Evolutionary conservation across 2,329 filamentous ascomycete species (phyloP).

Genomic region (Trichoderma sp.): DNA sequence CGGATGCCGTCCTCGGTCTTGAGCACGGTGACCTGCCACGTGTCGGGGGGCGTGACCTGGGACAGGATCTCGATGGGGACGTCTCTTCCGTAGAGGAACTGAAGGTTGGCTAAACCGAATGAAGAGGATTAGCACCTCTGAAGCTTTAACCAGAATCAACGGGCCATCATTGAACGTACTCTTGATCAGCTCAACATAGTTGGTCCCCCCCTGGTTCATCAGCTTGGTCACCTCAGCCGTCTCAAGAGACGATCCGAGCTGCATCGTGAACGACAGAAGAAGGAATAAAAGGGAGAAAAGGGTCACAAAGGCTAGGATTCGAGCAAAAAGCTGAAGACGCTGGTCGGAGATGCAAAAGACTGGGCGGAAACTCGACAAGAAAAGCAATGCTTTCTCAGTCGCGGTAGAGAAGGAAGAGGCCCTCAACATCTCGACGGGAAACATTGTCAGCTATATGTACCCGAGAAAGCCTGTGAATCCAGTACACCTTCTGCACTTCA

Average conservation of each 20-base stretch:
- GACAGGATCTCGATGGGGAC: slow-evolving; percentile 32
- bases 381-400: background rate
- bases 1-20: slow-evolving; percentile 33
- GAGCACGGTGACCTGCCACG: slow-evolving; percentile 34
- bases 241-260: background rate
- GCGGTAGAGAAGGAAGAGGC: background rate
- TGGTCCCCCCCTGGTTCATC: background rate
- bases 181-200: slow-evolving; percentile 1
- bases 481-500: background rate
- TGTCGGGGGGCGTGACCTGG: slow-evolving; percentile 29
- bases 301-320: background rate
- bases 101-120: slow-evolving; percentile 34
- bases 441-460: slow-evolving; percentile 13
- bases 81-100: slow-evolving; percentile 31
- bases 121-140: background rate
- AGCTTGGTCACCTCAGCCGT: background rate
- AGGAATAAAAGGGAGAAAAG: rapidly evolving
- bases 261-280: background rate
- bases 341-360: background rate
- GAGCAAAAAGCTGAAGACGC: background rate
- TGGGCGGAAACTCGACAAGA: background rate
- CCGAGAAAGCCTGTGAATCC: too few species aligned
- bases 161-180: background rate
- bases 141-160: too few species aligned
- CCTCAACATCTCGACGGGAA: background rate